These are phyloP conservation scores for Peronospora farinosa DNA, from an alignment of 352 stramenopile species.

Conservation along the genomic window DNA sequence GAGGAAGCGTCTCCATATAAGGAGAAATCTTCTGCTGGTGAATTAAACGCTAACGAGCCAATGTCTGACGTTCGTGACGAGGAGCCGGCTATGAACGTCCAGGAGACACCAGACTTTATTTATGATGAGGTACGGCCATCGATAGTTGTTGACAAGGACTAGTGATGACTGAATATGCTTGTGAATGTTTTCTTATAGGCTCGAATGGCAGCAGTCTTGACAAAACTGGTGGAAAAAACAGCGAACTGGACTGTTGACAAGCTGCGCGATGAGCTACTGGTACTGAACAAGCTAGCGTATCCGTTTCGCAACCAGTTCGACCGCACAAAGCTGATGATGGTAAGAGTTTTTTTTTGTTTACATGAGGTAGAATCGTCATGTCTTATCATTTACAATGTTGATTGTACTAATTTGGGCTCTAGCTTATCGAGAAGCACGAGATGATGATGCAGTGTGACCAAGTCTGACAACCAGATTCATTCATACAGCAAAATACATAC, in stretches of 20 bases:
- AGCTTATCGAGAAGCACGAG: slow-evolving; percentile 29
- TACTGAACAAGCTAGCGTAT: slow-evolving; percentile 67
- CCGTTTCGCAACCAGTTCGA: slow-evolving; percentile 57
- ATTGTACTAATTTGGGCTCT: neutral
- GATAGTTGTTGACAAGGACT: neutral
- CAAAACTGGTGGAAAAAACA: slow-evolving; percentile 54
- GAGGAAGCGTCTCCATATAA: slow-evolving; percentile 4
- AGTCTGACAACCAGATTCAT: too few species aligned
- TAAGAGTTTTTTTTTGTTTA: slow-evolving; percentile 10
- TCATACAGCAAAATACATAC: too few species aligned
- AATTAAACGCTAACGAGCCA: slow-evolving; percentile 12
- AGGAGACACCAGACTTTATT: slow-evolving; percentile 51
- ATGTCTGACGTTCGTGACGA: slow-evolving; percentile 13
- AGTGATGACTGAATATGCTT: slow-evolving; percentile 1
- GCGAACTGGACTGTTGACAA: slow-evolving; percentile 63
- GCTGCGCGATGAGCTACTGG: slow-evolving; percentile 59
- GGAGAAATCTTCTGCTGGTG: slow-evolving; percentile 4
- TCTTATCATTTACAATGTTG: too few species aligned
- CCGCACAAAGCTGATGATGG: slow-evolving; percentile 61
- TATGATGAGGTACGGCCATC: slow-evolving; percentile 65
- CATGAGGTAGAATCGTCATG: neutral
- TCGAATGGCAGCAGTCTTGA: slow-evolving; percentile 44
- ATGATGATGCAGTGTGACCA: slow-evolving; percentile 16
- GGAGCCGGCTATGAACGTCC: slow-evolving; percentile 16
- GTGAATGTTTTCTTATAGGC: slow-evolving; percentile 24